Evolutionary conservation across 176 grass and related monocot genomes (phyloP), one percentile per base, ranked within the genome.

Genomic region (Musa itinerans): DNA sequence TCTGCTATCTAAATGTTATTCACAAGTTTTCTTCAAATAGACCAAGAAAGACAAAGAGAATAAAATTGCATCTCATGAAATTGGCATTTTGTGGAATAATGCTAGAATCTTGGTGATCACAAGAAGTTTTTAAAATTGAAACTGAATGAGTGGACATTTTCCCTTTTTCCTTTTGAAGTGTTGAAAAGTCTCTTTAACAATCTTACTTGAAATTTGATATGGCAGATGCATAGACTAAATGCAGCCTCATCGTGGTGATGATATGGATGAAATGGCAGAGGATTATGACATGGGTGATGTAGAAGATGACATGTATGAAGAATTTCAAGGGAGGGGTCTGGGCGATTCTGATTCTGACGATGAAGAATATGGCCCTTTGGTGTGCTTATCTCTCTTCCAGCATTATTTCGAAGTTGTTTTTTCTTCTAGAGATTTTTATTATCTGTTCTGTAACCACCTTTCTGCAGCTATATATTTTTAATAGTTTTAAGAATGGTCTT

Each of bases 301-400:
- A 10, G 83, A 74, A 14, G 87, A 88, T 78, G 89, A 92, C 80
- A 90, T 86, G 83, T 71, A 81, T 48, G 85, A 92, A 6, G 93
- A 84, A 71, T 67, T 90, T 69, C 82, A 89, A 3, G 92, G 83
- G 54, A 78, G 70, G 43, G 92, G 50, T 25, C 53, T 85, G 52
- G 86, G 83, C 25, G 87, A 96, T 53, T 86, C 87, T 1, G 93
- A 96, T 79, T 92, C 89, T 9, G 93, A 96, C 11, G 83, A 92
- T 22, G 90, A 92, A 57, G 83, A 96, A 78, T 83, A 87, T 19
- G 83, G 56, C 5, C 78, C 66, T 13, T 86, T 76, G 65, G 92
- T 96, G 85, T 63, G 84, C 72, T 51, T 11, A 17, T 71, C 51
- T 27, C 69, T 77, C 34, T 43, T 43, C 34, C 34, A 43, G 34